Percentiles rank a stretch among this genome's conserved stretches.
These are phyloP conservation scores for Neurospora sublineolata DNA, from an alignment of 495 filamentous ascomycete genomes.

Conservation along the genomic window DNA sequence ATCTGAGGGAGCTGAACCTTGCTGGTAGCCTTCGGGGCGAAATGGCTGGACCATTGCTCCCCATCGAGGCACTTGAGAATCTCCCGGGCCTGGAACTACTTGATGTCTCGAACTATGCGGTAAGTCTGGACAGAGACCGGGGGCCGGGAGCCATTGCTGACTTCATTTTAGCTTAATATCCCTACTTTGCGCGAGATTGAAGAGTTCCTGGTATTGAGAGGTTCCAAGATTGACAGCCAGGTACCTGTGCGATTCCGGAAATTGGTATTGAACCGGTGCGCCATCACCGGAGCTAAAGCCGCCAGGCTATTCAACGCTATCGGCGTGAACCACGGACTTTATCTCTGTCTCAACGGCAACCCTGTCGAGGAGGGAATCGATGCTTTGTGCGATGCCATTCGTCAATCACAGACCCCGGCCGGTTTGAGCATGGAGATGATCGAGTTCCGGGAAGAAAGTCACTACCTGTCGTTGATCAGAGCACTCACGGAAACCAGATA, in stretches of 20 bases:
- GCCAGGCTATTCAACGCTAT: slow-evolving; percentile 72
- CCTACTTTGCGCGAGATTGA: slow-evolving; percentile 47
- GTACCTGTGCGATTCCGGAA: slow-evolving; percentile 55
- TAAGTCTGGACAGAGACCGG: slow-evolving; percentile 18
- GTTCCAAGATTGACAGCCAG: slow-evolving; percentile 49
- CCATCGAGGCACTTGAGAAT: slow-evolving; percentile 10
- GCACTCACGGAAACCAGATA: slow-evolving; percentile 64
- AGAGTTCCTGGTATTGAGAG: slow-evolving; percentile 12
- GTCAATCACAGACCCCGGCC: slow-evolving; percentile 50
- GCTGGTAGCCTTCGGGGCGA: slow-evolving; percentile 78
- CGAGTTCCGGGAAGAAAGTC: slow-evolving; percentile 64
- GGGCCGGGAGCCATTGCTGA: background rate
- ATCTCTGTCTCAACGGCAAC: slow-evolving; percentile 74
- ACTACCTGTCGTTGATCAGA: slow-evolving; percentile 61
- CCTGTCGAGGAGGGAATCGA: slow-evolving; percentile 61
- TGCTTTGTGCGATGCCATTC: slow-evolving; percentile 57
- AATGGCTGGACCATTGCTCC: slow-evolving; percentile 13
- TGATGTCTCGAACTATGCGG: slow-evolving; percentile 62
- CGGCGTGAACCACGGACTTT: slow-evolving; percentile 51
- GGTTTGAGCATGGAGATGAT: slow-evolving; percentile 74
- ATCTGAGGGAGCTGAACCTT: slow-evolving; percentile 46
- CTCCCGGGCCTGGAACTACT: slow-evolving; percentile 35
- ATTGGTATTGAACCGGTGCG: slow-evolving; percentile 67
- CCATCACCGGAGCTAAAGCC: slow-evolving; percentile 64
- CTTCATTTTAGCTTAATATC: slow-evolving; percentile 32